Base-by-base conservation (phyloP, 345 rosid genomes). In the Pistacia vera region DNA sequence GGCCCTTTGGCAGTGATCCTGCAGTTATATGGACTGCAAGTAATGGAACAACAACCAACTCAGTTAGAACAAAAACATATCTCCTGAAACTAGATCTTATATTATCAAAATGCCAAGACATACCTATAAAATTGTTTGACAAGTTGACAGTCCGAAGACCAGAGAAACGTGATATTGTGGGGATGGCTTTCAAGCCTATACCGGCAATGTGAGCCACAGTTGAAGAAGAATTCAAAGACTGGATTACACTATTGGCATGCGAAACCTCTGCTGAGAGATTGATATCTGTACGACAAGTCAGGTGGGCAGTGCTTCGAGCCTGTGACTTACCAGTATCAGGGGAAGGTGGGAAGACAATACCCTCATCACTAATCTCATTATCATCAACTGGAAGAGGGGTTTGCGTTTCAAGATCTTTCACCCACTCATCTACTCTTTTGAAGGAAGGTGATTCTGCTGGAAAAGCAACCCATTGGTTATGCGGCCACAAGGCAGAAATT, bases 381-480 rank as follows among this genome's bases (percentile, higher is more conserved):
- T 86, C 84, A 46, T 66, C 75, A 66, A 77, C 57, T 1, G 81
- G 84, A 79, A 69, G 71, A 16, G 67, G 63, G 10, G 79, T 73
- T 58, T 84, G 78, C 8, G 73, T 77, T 41, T 86, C 83, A n/a
- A 93, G 90, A 78, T 87, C 92, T 76, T 75, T 88, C 30, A 96
- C 93, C 98, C 99, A 93, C 49, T 92, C 91, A 30, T 92, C 89
- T 7, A 93, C 97, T 80, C 99, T 88, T 46, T 85, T 76, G 79
- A 87, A 87, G 0, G 93, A 85, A 5, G 97, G 87, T 2, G 97
- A 85, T 30, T 85, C 90, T 0, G 79, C 83, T 18, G 92, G 78
- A 86, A 96, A 91, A 2, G 98, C 99, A 71, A 93, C 88, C 98
- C 97, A 90, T 25, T 91, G 97, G 65, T 92, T 88, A 78, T 82